phyloP scores from a whole-genome alignment of 208 protist species.

The Blechomonas ayalai region DNA sequence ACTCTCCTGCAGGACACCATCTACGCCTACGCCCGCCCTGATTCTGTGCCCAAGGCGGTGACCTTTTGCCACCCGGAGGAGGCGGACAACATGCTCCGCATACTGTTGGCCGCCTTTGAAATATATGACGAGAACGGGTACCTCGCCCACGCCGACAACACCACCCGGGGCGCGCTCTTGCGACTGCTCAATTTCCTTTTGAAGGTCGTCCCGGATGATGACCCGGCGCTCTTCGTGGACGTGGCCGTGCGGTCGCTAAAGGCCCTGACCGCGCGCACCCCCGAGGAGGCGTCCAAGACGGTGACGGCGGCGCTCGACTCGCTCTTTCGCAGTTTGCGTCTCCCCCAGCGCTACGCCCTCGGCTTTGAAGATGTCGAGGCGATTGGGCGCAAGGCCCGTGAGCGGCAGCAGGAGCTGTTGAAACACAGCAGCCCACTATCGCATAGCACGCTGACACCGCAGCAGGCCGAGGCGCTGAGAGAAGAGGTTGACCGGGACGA shows the following conservation, averaged over 20 bases:
- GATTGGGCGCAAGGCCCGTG: constrained; percentile 72
- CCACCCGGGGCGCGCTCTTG: constrained; percentile 61
- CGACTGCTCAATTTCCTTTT: constrained; percentile 74
- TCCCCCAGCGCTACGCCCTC: constrained; percentile 65
- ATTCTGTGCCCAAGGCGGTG: constrained; percentile 57
- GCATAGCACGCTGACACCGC: constrained; percentile 30
- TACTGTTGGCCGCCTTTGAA: constrained; percentile 73
- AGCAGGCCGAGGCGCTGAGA: constrained; percentile 55
- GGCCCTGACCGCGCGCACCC: constrained; percentile 58
- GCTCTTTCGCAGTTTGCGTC: constrained; percentile 70
- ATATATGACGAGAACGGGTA: constrained; percentile 86
- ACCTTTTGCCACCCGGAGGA: constrained; percentile 76
- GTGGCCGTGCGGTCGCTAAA: constrained; percentile 65
- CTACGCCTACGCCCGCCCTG: constrained; percentile 68
- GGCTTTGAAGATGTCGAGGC: constrained; percentile 87
- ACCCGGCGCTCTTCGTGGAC: constrained; percentile 83
- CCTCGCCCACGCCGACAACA: constrained; percentile 84
- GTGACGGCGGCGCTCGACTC: constrained; percentile 73
- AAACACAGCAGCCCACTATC: constrained; percentile 44
- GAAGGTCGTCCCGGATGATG: constrained; percentile 83
- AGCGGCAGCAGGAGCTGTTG: constrained; percentile 76
- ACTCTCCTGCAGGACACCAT: constrained; percentile 75
- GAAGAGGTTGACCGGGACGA: constrained; percentile 83
- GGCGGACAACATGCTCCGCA: constrained; percentile 77
- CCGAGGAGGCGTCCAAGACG: constrained; percentile 74